Evolutionary conservation across 805 yeast species (phyloP).

Genomic region (Saccharomycopsis sp.): DNA sequence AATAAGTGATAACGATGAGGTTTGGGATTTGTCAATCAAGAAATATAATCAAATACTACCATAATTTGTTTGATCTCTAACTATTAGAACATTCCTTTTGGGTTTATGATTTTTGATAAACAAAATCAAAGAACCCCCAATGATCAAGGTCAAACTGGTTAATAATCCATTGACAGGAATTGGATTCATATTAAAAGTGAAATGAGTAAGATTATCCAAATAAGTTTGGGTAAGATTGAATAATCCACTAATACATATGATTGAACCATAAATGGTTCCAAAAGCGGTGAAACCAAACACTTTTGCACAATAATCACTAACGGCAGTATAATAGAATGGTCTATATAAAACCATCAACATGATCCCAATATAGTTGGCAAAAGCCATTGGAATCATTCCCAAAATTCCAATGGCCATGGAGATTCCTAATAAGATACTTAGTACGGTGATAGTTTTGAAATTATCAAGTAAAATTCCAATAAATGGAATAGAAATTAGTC

Average conservation of each 20-base stretch:
- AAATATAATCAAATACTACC: conserved; percentile 2
- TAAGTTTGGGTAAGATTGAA: conserved; percentile 63
- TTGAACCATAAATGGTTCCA: conserved; percentile 83
- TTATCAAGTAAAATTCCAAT: conserved; percentile 76
- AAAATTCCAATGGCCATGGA: conserved; percentile 59
- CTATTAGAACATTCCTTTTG: neutral
- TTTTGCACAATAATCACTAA: conserved; percentile 84
- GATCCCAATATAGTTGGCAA: conserved; percentile 59
- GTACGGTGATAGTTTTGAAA: conserved; percentile 47
- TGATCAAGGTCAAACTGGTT: conserved; percentile 40
- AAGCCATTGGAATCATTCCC: conserved; percentile 45
- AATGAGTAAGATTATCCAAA: conserved; percentile 64
- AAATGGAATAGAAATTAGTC: conserved; percentile 76
- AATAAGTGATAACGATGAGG: neutral
- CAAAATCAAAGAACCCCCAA: conserved; percentile 35
- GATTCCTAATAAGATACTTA: conserved; percentile 38
- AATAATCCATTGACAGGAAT: conserved; percentile 59
- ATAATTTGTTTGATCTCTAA: neutral
- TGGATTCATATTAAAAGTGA: conserved; percentile 61
- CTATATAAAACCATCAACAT: conserved; percentile 67
- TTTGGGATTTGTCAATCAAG: neutral
- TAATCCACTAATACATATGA: conserved; percentile 76
- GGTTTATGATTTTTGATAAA: conserved; percentile 25
- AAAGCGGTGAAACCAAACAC: conserved; percentile 89
- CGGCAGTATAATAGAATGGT: conserved; percentile 88